Evolutionary conservation across 2,329 filamentous ascomycete species (phyloP), one percentile per base, ranked within the genome.

Genomic region (Exophiala calicioides): DNA sequence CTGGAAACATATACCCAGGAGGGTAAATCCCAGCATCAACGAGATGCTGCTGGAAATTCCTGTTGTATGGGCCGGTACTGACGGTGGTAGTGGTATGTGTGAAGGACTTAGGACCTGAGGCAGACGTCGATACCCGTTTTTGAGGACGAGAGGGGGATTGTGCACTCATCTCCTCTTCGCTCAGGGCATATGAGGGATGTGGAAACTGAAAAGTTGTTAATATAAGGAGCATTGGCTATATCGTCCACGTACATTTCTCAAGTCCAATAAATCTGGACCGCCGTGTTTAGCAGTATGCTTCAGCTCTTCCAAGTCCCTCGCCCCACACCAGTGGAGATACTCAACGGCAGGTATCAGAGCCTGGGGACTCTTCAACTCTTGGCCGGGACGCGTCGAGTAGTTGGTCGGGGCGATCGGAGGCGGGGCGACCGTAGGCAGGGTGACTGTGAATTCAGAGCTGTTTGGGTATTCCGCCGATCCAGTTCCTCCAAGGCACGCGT

Each of bases 381-480:
- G n/a, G 31, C 4, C 16, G 20, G 31, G 20, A 34, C 5, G 31
- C 3, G 1, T 34, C 31, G 31, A 34, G 31, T 2, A 34, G 16
- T 30, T 18, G 31, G 31, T 18, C 20, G 31, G n/a, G 20, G n/a
- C n/a, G n/a, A n/a, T n/a, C n/a, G n/a, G n/a, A n/a, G n/a, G n/a
- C n/a, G n/a, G n/a, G n/a, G n/a, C n/a, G n/a, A n/a, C n/a, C 29
- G 29, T 13, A 8, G 20, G 13, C 10, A 8, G 36, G 8, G 21
- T n/a, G 8, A 7, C 5, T 26, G 35, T 18, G 35, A 38, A 24
- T 23, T 38, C 19, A 38, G 18, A 38, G 35, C 18, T 9, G 35
- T 21, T 38, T 13, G 18, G 12, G 20, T 38, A 21, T 38, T 38
- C 19, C 35, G 23, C 20, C 35, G 20, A 13, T 38, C 35, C 12